These are phyloP conservation scores for Fusarium buxicola DNA, from an alignment of 2,329 filamentous ascomycete species.

Conservation along the genomic window DNA sequence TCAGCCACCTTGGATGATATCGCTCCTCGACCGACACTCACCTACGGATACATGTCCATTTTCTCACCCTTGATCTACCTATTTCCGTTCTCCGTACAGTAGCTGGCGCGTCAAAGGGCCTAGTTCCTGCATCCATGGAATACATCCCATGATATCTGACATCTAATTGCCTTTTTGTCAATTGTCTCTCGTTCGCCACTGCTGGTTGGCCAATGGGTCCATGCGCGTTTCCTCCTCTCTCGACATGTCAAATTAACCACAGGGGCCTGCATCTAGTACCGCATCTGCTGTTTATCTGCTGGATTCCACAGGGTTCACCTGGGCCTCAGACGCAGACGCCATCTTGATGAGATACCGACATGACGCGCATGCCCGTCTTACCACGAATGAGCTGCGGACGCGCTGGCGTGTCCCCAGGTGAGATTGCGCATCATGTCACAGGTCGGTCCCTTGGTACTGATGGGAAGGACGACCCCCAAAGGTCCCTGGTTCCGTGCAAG, in stretches of 20 bases:
- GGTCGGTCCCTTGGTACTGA: conserved; percentile 26
- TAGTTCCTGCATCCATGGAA: conserved; percentile 46
- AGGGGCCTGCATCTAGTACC: conserved; percentile 38
- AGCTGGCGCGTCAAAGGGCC: conserved; percentile 25
- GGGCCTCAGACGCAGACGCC: conserved; percentile 31
- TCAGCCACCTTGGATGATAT: conserved; percentile 35
- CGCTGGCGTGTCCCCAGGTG: conserved; percentile 21
- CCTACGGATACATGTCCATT: conserved; percentile 31
- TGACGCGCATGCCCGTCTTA: conserved; percentile 26
- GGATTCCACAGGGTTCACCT: conserved; percentile 38
- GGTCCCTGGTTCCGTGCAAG: conserved; percentile 29
- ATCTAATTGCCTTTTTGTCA: conserved; percentile 41
- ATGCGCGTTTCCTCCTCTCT: conserved; percentile 41
- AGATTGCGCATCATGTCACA: conserved; percentile 27
- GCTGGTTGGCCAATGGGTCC: conserved; percentile 47
- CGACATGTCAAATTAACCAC: conserved; percentile 36
- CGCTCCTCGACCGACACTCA: conserved; percentile 30
- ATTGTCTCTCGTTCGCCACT: conserved; percentile 19
- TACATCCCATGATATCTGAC: conserved; percentile 37
- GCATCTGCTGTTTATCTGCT: conserved; percentile 33
- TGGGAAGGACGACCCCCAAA: conserved; percentile 5
- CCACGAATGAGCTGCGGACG: conserved; percentile 28
- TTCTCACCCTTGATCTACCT: conserved; percentile 20
- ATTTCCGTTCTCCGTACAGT: conserved; percentile 29
- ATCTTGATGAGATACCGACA: conserved; percentile 21